These are phyloP conservation scores for Phytophthora aleatoria DNA, from an alignment of 352 stramenopile species.

Conservation along the genomic window DNA sequence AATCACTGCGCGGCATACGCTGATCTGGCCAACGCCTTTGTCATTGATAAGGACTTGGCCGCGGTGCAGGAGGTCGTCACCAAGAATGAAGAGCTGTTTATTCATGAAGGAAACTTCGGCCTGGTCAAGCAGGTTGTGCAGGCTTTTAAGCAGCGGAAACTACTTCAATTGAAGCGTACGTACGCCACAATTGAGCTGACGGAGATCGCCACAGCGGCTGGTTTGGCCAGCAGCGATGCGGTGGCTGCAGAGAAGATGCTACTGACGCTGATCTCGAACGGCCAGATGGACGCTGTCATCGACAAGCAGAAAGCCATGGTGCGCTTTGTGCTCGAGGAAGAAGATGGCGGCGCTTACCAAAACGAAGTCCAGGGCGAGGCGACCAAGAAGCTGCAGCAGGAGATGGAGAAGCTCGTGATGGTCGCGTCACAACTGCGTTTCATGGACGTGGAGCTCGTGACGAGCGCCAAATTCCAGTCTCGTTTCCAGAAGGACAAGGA, in stretches of 20 bases:
- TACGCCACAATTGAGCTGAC: constrained; percentile 78
- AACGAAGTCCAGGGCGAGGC: constrained; percentile 48
- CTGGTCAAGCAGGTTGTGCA: constrained; percentile 81
- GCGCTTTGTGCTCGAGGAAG: constrained; percentile 73
- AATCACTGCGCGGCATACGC: constrained; percentile 66
- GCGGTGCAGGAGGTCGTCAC: constrained; percentile 40
- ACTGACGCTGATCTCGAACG: constrained; percentile 54
- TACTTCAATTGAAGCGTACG: constrained; percentile 77
- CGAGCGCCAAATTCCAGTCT: constrained; percentile 79
- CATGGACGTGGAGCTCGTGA: constrained; percentile 85
- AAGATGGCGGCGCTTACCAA: constrained; percentile 33
- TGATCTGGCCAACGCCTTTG: constrained; percentile 64
- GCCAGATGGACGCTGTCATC: constrained; percentile 67
- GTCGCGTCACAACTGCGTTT: constrained; percentile 71
- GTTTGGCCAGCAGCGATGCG: constrained; percentile 39
- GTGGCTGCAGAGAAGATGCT: constrained; percentile 66
- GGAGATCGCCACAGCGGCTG: constrained; percentile 59
- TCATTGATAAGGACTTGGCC: constrained; percentile 40
- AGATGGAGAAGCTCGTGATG: constrained; percentile 77
- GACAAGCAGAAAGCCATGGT: constrained; percentile 82
- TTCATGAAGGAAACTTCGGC: constrained; percentile 68
- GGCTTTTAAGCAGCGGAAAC: constrained; percentile 69
- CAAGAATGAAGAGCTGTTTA: constrained; percentile 53
- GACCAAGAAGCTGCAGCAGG: constrained; percentile 59
- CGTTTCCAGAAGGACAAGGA: constrained; percentile 82